These are phyloP conservation scores for Arabidopsis lyrata DNA, from an alignment of 441 rosid genomes.

Conservation along the genomic window DNA sequence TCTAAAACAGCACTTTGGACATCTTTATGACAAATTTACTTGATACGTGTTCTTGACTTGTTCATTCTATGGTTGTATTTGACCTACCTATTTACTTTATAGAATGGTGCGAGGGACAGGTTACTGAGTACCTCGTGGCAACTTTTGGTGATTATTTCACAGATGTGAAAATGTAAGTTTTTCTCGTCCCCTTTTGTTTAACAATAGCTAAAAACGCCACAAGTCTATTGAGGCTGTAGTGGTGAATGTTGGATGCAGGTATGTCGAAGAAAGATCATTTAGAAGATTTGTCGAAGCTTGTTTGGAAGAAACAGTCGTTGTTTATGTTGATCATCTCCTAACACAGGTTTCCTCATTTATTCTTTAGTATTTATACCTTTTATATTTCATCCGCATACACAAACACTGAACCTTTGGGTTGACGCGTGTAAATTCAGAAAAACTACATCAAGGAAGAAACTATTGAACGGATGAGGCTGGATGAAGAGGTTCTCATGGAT, in stretches of 20 bases:
- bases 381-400: constrained; percentile 27
- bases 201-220: constrained; percentile 2
- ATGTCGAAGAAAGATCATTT: constrained; percentile 94
- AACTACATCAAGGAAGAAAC: constrained; percentile 96
- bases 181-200: neutral
- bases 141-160: constrained; percentile 96
- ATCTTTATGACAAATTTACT: neutral
- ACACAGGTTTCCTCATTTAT: constrained; percentile 66
- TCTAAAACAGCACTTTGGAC: no score
- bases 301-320: constrained; percentile 88
- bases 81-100: constrained; percentile 44
- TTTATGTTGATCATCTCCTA: constrained; percentile 90
- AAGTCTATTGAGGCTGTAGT: constrained; percentile 10
- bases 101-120: constrained; percentile 99
- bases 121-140: constrained; percentile 92
- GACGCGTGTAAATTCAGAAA: constrained; percentile 58
- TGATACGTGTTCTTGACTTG: constrained; percentile 2
- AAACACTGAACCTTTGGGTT: constrained; percentile 31
- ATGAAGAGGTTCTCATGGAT: constrained; percentile 97
- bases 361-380: constrained; percentile 9
- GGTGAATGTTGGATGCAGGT: constrained; percentile 62
- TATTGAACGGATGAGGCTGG: constrained; percentile 95
- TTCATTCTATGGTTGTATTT: constrained; percentile 25
- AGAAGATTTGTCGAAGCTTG: constrained; percentile 97
- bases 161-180: constrained; percentile 94